Percentiles rank a stretch among this genome's conserved stretches.
Evolutionary conservation across 2,329 filamentous ascomycete genomes (phyloP).

Genomic region (Colletotrichum lindemuthianum): DNA sequence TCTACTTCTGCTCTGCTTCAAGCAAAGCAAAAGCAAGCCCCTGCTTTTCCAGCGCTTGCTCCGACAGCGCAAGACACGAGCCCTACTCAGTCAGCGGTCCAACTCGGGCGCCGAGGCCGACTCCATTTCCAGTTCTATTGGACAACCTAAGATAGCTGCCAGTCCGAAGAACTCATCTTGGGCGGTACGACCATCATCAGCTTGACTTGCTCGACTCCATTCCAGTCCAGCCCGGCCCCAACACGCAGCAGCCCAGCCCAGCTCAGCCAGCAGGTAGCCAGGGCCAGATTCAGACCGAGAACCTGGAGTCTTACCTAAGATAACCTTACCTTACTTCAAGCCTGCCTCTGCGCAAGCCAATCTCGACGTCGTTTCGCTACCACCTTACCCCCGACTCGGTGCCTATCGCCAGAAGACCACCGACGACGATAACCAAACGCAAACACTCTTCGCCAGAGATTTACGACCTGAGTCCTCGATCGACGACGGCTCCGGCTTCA

Average conservation of each 20-base stretch:
- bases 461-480: constrained; percentile 6
- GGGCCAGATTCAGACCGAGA: background rate
- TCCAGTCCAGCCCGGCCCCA: background rate
- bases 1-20: too few relatives aligned
- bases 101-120: too few relatives aligned
- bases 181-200: background rate
- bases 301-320: constrained; percentile 20
- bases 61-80: background rate
- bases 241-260: constrained; percentile 7
- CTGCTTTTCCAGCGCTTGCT: too few relatives aligned
- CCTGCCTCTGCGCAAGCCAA: constrained; percentile 27
- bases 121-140: too few relatives aligned
- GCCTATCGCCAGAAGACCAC: too few relatives aligned
- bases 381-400: background rate
- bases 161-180: too few relatives aligned
- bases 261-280: background rate
- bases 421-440: too few relatives aligned
- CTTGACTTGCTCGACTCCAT: background rate
- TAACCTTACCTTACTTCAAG: constrained; percentile 23
- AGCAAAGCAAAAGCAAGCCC: too few relatives aligned
- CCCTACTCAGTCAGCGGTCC: background rate
- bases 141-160: too few relatives aligned
- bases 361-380: constrained; percentile 28
- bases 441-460: background rate
- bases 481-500: constrained; percentile 22